Percentiles rank a stretch among this genome's conserved stretches.
Evolutionary conservation across 2,329 filamentous ascomycete species (phyloP).

Genomic region (Colletotrichum ledebouriae): DNA sequence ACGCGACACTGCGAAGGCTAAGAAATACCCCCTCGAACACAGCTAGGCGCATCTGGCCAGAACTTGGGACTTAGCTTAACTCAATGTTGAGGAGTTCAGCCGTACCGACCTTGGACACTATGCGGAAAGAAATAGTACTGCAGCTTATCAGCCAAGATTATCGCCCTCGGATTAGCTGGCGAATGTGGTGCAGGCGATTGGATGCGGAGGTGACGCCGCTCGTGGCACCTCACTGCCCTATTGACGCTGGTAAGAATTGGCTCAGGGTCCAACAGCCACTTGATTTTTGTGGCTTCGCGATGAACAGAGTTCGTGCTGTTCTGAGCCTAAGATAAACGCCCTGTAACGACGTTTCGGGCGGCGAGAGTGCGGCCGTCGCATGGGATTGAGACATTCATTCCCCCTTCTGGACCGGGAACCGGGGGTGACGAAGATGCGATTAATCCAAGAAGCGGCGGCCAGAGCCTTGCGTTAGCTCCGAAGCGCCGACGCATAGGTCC

Average conservation of each 20-base stretch:
- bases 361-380: conserved; percentile 28
- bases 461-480: conserved; percentile 23
- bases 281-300: not conserved
- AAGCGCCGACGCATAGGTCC: conserved; percentile 9
- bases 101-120: not conserved
- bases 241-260: conserved; percentile 14
- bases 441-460: conserved; percentile 10
- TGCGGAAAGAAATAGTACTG: not conserved
- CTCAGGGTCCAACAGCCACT: conserved; percentile 10
- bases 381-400: conserved; percentile 26
- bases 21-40: not conserved
- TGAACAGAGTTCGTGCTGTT: conserved; percentile 11
- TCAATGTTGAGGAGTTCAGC: not conserved
- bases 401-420: not conserved
- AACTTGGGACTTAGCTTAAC: not conserved
- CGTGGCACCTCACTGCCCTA: conserved; percentile 4
- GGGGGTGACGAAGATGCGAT: conserved; percentile 16
- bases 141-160: not conserved
- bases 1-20: not conserved
- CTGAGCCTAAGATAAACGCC: not conserved
- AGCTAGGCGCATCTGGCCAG: not conserved
- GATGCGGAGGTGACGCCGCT: conserved; percentile 17
- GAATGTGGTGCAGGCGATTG: not conserved
- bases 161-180: not conserved
- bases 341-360: conserved; percentile 16